Evolutionary conservation across 495 filamentous ascomycete genomes (phyloP), one percentile per base, ranked within the genome.

Genomic region (Penicillium cataractarum): DNA sequence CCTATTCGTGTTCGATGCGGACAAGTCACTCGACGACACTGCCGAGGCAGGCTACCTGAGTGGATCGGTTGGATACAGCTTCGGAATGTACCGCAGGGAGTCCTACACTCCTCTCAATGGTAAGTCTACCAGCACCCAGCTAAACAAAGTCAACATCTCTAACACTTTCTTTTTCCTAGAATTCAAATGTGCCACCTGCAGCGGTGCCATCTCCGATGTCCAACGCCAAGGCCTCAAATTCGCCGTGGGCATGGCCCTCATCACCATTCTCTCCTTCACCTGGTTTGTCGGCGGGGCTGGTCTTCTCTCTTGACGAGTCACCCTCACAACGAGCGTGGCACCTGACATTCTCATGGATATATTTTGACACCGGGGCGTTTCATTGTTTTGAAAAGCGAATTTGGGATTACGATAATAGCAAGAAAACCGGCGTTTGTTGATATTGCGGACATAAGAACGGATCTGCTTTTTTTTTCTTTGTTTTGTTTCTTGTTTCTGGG

Each of bases 181-280:
- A 42, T 87, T 76, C 66, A 67, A 76, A 49, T 89, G 87, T 69
- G 87, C 86, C 0, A 91, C 89, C 19, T 97, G 93, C 82, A 91
- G 78, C 74, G 84, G 78, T 24, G 92, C 90, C 9, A 60, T 90
- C 31, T 86, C 86, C 8, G 79, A 82, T 48, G 78, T 86, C 63
- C 89, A 93, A 48, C 77, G 78, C 42, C 82, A 87, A 60, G 89
- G 88, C 3, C 65, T 98, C 8, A 86, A 88, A 49, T 90, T 92
- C 61, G 82, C 90, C 56, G 57, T 94, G 49, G 84, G 86, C 54
- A 96, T 96, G 90, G 85, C 83, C 44, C 62, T 83, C 21, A 78
- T 95, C 49, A 97, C 93, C 8, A 78, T 97, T 13, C 63, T 90
- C 29, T 92, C 91, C 49, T 96, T 97, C 72, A 90, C 90, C 54